These are phyloP conservation scores for Cordyceps tenuipes DNA, from an alignment of 2,329 filamentous ascomycete species.

Conservation along the genomic window DNA sequence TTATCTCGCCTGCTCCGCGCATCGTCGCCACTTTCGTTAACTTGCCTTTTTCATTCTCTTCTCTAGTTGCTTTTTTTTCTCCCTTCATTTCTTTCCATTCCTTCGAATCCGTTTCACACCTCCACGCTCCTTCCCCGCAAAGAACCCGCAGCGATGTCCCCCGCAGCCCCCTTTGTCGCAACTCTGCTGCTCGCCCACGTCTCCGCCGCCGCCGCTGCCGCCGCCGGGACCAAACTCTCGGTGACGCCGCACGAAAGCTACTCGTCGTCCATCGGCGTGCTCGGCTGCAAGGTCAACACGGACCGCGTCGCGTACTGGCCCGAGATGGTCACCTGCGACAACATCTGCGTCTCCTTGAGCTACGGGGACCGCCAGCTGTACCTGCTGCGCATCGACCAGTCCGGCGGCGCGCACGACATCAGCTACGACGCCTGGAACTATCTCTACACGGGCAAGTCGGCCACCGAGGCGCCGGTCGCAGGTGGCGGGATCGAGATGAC, in stretches of 20 bases:
- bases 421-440: slow-evolving; percentile 46
- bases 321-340: slow-evolving; percentile 34
- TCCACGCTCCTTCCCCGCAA: background rate
- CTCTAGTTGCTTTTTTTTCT: no score
- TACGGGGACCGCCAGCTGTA: slow-evolving; percentile 17
- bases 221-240: slow-evolving; percentile 14
- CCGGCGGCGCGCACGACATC: slow-evolving; percentile 38
- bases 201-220: slow-evolving; percentile 1
- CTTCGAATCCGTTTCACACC: background rate
- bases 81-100: background rate
- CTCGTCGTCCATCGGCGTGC: slow-evolving; percentile 40
- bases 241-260: slow-evolving; percentile 41
- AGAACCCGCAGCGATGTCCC: background rate
- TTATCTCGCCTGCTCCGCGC: background rate
- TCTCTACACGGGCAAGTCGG: slow-evolving; percentile 38
- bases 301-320: slow-evolving; percentile 47
- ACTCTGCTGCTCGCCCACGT: background rate
- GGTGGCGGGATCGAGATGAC: slow-evolving; percentile 43
- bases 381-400: slow-evolving; percentile 20
- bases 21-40: background rate
- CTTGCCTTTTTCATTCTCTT: no score
- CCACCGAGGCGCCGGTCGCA: slow-evolving; percentile 34
- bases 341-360: slow-evolving; percentile 31
- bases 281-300: slow-evolving; percentile 44
- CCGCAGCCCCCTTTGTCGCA: background rate